These are phyloP conservation scores for Suhomyces bribrorum DNA, from an alignment of 1,139 yeast species.

Conservation along the genomic window DNA sequence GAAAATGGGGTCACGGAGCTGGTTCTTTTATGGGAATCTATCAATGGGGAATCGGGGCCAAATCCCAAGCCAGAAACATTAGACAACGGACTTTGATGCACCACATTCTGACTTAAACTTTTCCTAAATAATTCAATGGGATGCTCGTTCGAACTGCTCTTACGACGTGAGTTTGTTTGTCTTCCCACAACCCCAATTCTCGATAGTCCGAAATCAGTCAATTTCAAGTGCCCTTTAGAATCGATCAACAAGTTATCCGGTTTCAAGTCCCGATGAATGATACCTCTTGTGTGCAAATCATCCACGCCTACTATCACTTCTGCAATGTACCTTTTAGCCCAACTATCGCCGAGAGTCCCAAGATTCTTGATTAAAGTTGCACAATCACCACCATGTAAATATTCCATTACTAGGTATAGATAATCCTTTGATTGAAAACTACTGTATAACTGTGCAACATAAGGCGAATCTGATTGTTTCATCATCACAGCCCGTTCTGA, in stretches of 20 bases:
- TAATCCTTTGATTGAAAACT: constrained; percentile 90
- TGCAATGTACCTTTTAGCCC: constrained; percentile 86
- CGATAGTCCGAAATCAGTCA: constrained; percentile 94
- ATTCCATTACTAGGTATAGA: constrained; percentile 93
- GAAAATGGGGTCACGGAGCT: constrained; percentile 51
- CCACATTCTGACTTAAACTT: constrained; percentile 24
- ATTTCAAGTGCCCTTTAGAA: constrained; percentile 79
- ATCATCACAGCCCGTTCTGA: constrained; percentile 97
- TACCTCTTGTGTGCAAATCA: constrained; percentile 83
- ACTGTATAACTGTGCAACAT: constrained; percentile 85
- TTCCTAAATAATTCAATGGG: constrained; percentile 45
- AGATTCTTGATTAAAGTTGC: constrained; percentile 81
- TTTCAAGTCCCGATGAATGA: constrained; percentile 91
- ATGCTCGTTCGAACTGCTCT: constrained; percentile 48
- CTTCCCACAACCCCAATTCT: constrained; percentile 87
- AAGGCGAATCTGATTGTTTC: constrained; percentile 93
- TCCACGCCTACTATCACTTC: constrained; percentile 90
- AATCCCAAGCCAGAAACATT: constrained; percentile 19
- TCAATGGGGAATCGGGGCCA: constrained; percentile 32
- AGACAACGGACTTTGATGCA: constrained; percentile 22
- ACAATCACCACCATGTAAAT: constrained; percentile 93
- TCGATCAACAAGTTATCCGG: constrained; percentile 94
- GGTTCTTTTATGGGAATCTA: constrained; percentile 36
- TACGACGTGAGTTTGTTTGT: constrained; percentile 52
- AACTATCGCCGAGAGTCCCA: constrained; percentile 79